These are phyloP conservation scores for Termitomyces sp. DNA, from an alignment of 768 basidiomycete species.

Conservation along the genomic window DNA sequence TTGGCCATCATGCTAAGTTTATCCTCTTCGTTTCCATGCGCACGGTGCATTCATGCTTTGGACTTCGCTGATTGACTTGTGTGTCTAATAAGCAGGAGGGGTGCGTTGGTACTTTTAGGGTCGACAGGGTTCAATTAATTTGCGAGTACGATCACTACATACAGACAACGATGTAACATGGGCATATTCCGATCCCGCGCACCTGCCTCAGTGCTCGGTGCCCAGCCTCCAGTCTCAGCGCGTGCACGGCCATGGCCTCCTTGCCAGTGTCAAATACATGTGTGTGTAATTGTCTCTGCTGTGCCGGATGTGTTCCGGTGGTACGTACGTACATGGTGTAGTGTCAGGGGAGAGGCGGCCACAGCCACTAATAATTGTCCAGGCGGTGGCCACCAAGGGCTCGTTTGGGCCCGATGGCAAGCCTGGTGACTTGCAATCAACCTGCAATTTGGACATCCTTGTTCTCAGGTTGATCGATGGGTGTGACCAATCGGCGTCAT, in stretches of 20 bases:
- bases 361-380: not conserved
- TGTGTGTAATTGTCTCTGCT: not conserved
- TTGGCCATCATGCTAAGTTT: not conserved
- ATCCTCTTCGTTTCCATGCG: constrained; percentile 1
- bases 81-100: not conserved
- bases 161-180: not conserved
- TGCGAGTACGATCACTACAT: not conserved
- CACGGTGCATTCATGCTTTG: not conserved
- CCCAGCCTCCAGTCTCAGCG: not conserved
- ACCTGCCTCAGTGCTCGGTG: not conserved
- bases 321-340: not conserved
- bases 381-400: not conserved
- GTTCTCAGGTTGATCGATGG: not conserved
- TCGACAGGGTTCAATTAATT: not conserved
- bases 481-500: not conserved
- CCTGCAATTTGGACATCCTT: not conserved
- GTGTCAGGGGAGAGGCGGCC: not conserved
- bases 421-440: not conserved
- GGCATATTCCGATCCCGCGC: not conserved
- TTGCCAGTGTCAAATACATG: not conserved
- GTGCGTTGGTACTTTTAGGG: not conserved
- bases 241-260: not conserved
- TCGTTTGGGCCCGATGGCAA: not conserved
- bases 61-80: not conserved
- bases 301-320: not conserved